A percentile compares a stretch with the other conserved stretches of the same genome.
These are phyloP conservation scores for Asterionellopsis glacialis DNA, from an alignment of 108 stramenopile genomes.

Conservation along the genomic window DNA sequence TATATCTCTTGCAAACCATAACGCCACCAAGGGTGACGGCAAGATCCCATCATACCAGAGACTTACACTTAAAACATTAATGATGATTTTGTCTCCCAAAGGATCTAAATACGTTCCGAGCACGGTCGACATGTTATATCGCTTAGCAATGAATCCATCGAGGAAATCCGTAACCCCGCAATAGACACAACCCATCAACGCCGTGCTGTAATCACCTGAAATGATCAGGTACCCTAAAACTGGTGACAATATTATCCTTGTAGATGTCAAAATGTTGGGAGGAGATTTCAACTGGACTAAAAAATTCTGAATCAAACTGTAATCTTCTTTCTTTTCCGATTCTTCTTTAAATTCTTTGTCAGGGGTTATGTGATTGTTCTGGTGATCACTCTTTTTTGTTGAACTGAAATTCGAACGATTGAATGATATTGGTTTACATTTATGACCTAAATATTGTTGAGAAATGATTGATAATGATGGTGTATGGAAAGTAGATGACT, in stretches of 20 bases:
- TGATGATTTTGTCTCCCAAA: slow-evolving; percentile 75
- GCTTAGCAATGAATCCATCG: slow-evolving; percentile 83
- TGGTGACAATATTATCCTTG: slow-evolving; percentile 70
- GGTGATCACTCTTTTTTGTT: too few species aligned
- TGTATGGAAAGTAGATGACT: too few species aligned
- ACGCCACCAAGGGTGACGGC: slow-evolving; percentile 51
- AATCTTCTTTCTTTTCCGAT: not conserved
- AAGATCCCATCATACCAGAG: slow-evolving; percentile 59
- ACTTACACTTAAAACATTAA: slow-evolving; percentile 38
- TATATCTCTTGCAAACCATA: slow-evolving; percentile 68
- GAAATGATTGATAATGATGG: too few species aligned
- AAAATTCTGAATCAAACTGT: slow-evolving; percentile 6
- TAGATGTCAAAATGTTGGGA: slow-evolving; percentile 70
- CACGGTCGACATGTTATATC: slow-evolving; percentile 52
- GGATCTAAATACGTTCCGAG: slow-evolving; percentile 85
- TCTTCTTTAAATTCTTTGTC: too few species aligned
- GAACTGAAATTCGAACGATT: too few species aligned
- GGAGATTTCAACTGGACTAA: slow-evolving; percentile 45
- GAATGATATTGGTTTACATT: too few species aligned
- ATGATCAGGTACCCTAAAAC: slow-evolving; percentile 66
- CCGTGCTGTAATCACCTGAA: slow-evolving; percentile 37
- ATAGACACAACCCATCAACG: slow-evolving; percentile 36
- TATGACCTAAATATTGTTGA: too few species aligned
- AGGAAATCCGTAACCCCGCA: slow-evolving; percentile 66
- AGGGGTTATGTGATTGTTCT: too few species aligned